Percentiles rank a stretch among this genome's conserved stretches.
Conservation (phyloP, 164 flowering plant species). For the Saururus chinensis region DNA sequence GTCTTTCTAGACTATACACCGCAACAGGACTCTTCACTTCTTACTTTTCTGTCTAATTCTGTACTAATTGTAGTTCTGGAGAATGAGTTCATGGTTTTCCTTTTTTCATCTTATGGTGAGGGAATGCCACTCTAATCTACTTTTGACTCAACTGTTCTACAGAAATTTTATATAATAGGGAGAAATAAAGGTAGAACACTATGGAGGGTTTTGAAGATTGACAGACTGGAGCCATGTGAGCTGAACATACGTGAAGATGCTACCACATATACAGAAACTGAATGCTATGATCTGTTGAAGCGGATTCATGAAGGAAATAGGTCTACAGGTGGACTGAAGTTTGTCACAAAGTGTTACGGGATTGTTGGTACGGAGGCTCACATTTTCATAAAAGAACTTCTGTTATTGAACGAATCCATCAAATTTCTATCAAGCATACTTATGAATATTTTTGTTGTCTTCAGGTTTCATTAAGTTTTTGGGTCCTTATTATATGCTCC, state of each 20-base stretch:
- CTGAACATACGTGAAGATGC: conserved; percentile 70
- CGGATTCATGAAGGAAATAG: conserved; percentile 83
- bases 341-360: conserved; percentile 82
- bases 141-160: conserved; percentile 11
- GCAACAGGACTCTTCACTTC: no score
- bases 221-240: conserved; percentile 64
- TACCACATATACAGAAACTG: conserved; percentile 56
- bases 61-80: background rate
- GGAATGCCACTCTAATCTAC: background rate
- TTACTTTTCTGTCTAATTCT: no score
- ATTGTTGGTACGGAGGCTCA: conserved; percentile 55
- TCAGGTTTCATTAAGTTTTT: conserved; percentile 83
- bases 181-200: conserved; percentile 54
- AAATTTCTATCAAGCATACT: background rate
- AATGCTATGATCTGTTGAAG: conserved; percentile 59
- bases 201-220: conserved; percentile 91
- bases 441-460: conserved; percentile 7
- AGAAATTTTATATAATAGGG: conserved; percentile 91
- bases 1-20: no score
- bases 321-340: conserved; percentile 80
- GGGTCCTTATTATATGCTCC: conserved; percentile 95
- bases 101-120: background rate
- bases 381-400: background rate
- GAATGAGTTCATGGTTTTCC: background rate
- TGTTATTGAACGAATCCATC: no score